Evolutionary conservation across 768 basidiomycete genomes (phyloP).

Genomic region (Tephrocybe rancida): DNA sequence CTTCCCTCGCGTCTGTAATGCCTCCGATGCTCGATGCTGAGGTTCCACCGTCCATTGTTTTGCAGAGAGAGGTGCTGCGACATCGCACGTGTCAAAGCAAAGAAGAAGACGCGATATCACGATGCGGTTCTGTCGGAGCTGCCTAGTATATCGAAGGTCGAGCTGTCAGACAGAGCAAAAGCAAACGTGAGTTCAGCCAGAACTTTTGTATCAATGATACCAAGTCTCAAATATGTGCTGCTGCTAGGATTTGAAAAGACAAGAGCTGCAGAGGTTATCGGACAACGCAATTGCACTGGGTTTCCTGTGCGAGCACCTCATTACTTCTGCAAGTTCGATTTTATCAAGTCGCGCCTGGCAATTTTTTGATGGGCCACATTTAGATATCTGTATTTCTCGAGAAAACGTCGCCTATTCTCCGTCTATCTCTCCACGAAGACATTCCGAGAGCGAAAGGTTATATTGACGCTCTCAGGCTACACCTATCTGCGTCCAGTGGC

Average conservation of each 20-base stretch:
- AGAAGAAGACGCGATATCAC: conserved; percentile 6
- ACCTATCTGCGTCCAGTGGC: conserved; percentile 7
- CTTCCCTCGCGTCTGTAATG: background rate
- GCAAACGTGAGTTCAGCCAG: background rate
- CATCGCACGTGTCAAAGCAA: conserved; percentile 8
- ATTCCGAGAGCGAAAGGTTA: conserved; percentile 20
- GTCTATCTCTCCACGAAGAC: conserved; percentile 20
- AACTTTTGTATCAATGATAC: background rate
- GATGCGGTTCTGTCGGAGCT: background rate
- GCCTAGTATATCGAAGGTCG: conserved; percentile 3
- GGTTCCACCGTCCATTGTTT: background rate
- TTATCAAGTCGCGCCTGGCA: background rate
- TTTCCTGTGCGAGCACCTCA: conserved; percentile 28
- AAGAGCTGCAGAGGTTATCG: conserved; percentile 20
- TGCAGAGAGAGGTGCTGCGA: conserved; percentile 9
- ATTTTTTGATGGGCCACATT: background rate
- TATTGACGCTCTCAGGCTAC: conserved; percentile 23
- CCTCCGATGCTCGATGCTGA: background rate
- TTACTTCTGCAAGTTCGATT: conserved; percentile 20
- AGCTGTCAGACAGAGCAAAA: conserved; percentile 1
- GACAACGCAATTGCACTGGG: conserved; percentile 25
- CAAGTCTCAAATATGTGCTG: background rate
- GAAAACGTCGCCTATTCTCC: conserved; percentile 22
- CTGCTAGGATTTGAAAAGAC: conserved; percentile 15
- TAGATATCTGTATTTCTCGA: conserved; percentile 27